Percentiles rank a stretch among this genome's conserved stretches.
These are phyloP conservation scores for Suillus cothurnatus DNA, from an alignment of 768 basidiomycete genomes.

Conservation along the genomic window DNA sequence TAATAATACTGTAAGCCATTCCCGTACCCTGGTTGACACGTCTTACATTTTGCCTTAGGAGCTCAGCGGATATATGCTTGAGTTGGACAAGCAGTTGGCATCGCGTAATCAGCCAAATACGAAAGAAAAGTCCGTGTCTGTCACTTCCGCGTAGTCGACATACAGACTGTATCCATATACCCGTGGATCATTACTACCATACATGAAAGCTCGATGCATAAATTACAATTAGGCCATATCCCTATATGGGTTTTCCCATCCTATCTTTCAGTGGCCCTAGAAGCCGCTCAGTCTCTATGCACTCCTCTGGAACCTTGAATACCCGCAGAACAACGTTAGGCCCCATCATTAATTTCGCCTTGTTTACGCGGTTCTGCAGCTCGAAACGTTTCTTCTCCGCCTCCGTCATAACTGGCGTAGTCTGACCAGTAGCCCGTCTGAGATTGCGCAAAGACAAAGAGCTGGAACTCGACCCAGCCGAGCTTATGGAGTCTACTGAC, in stretches of 20 bases:
- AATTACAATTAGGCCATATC: constrained; percentile 1
- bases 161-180: constrained; percentile 2
- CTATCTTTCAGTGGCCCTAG: constrained; percentile 23
- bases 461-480: constrained; percentile 25
- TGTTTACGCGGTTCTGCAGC: constrained; percentile 65
- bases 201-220: neutral
- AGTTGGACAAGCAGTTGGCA: constrained; percentile 29
- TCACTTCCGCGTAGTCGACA: neutral
- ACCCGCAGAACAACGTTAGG: constrained; percentile 58
- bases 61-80: constrained; percentile 34
- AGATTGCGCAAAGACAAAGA: constrained; percentile 11
- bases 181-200: neutral
- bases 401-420: constrained; percentile 40
- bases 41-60: constrained; percentile 27
- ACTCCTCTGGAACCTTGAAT: constrained; percentile 71
- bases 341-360: constrained; percentile 62
- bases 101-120: constrained; percentile 7
- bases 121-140: neutral
- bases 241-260: neutral
- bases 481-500: constrained; percentile 31
- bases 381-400: constrained; percentile 57
- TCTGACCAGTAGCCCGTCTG: constrained; percentile 11
- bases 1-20: constrained; percentile 50
- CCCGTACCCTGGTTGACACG: neutral
- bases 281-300: constrained; percentile 58